Conservation (phyloP, 2,329 filamentous ascomycete genomes). For the Helminthosporium solani region DNA sequence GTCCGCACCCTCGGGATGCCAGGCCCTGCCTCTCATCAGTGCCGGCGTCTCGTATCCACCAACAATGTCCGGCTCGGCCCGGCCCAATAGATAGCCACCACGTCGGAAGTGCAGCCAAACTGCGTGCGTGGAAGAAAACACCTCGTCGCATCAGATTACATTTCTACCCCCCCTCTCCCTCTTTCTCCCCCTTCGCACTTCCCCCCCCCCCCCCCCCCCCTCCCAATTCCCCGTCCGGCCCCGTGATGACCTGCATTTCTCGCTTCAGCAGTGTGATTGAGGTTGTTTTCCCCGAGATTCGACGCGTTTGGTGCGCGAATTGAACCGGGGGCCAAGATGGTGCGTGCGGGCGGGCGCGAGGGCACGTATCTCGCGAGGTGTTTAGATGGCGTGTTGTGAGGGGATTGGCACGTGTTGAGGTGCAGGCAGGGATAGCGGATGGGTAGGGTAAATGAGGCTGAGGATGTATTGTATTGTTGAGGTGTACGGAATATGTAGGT, state of each 20-base stretch:
- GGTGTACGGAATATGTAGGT: neutral
- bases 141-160: too few relatives aligned
- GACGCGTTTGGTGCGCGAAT: too few relatives aligned
- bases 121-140: neutral
- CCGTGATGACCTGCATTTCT: constrained; percentile 6
- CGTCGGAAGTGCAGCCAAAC: constrained; percentile 7
- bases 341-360: too few relatives aligned
- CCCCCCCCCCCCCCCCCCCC: too few relatives aligned
- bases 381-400: too few relatives aligned
- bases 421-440: neutral
- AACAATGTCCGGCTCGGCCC: neutral
- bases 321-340: too few relatives aligned
- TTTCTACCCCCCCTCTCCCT: too few relatives aligned
- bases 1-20: too few relatives aligned
- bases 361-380: too few relatives aligned
- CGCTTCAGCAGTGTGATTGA: constrained; percentile 7
- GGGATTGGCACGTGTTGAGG: neutral
- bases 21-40: neutral
- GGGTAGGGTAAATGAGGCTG: neutral
- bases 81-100: constrained; percentile 15
- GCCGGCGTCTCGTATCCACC: neutral
- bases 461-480: neutral
- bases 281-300: too few relatives aligned
- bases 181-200: too few relatives aligned
- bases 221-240: neutral